These are phyloP conservation scores for Bullera alba DNA, from an alignment of 768 basidiomycete species.

Conservation along the genomic window DNA sequence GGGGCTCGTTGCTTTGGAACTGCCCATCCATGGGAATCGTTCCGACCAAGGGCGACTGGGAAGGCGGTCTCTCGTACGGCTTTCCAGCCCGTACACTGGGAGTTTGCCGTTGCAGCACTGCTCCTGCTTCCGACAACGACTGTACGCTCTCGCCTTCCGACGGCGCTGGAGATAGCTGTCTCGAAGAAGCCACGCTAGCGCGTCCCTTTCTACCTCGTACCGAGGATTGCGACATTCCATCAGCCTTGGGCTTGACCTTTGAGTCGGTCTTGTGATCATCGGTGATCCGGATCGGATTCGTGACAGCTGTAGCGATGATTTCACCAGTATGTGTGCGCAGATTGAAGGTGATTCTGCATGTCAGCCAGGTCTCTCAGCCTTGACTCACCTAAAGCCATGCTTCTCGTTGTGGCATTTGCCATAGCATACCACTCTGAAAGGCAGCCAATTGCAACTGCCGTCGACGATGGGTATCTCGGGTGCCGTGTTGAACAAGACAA, in stretches of 20 bases:
- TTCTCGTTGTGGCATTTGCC: slow-evolving; percentile 98
- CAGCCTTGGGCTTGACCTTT: slow-evolving; percentile 20
- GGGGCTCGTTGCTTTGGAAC: background rate
- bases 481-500: slow-evolving; percentile 92
- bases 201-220: slow-evolving; percentile 22
- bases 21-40: slow-evolving; percentile 8
- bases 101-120: slow-evolving; percentile 28
- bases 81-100: slow-evolving; percentile 25
- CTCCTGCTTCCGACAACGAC: slow-evolving; percentile 34
- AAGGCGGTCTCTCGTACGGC: slow-evolving; percentile 35
- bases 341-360: slow-evolving; percentile 66
- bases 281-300: slow-evolving; percentile 94
- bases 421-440: slow-evolving; percentile 93
- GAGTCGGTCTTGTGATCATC: slow-evolving; percentile 87
- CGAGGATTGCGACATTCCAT: slow-evolving; percentile 12
- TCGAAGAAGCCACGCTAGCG: slow-evolving; percentile 28
- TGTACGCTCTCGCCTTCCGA: slow-evolving; percentile 37
- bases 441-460: slow-evolving; percentile 73
- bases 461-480: slow-evolving; percentile 80
- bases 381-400: slow-evolving; percentile 63
- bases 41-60: slow-evolving; percentile 21
- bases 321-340: slow-evolving; percentile 73
- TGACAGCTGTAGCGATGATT: slow-evolving; percentile 70
- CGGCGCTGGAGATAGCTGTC: slow-evolving; percentile 27
- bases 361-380: background rate